Evolutionary conservation across 139 green algal genomes (phyloP).

Genomic region (Coccomyxa sp.): DNA sequence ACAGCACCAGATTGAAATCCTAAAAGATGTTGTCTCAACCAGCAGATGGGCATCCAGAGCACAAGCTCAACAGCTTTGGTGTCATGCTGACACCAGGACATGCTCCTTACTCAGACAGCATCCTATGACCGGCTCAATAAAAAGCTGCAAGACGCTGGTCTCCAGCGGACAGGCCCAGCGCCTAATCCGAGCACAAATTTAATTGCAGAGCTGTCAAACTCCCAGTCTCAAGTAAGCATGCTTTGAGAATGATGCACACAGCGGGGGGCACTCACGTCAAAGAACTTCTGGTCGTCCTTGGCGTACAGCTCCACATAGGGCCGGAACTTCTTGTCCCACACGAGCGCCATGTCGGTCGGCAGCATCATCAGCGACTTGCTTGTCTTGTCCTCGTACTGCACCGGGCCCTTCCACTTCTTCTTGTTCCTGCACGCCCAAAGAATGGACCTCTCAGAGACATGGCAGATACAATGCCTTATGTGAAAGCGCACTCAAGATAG

Average conservation of each 20-base stretch:
- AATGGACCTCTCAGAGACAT: not conserved
- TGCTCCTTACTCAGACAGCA: too few relatives aligned
- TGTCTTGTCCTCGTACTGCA: slow-evolving; percentile 77
- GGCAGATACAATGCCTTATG: too few relatives aligned
- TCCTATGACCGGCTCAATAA: too few relatives aligned
- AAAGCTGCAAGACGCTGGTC: too few relatives aligned
- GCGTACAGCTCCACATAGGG: slow-evolving; percentile 59
- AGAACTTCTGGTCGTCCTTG: slow-evolving; percentile 48
- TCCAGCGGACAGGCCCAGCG: too few relatives aligned
- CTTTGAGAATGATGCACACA: not conserved
- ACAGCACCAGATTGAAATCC: too few relatives aligned
- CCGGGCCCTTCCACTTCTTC: slow-evolving; percentile 75
- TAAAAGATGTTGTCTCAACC: too few relatives aligned
- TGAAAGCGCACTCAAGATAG: not conserved
- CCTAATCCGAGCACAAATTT: too few relatives aligned
- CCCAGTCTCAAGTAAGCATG: not conserved
- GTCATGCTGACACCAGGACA: too few relatives aligned
- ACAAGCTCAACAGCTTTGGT: too few relatives aligned
- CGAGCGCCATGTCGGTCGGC: slow-evolving; percentile 59
- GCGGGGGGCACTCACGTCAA: not conserved
- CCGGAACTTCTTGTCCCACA: slow-evolving; percentile 74
- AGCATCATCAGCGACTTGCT: slow-evolving; percentile 85
- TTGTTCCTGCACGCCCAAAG: slow-evolving; percentile 32
- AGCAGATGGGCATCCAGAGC: too few relatives aligned
- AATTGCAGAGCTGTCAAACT: not conserved